Evolutionary conservation across 1,284 basidiomycete genomes (phyloP).

Genomic region (Cutaneotrichosporon cavernicola): DNA sequence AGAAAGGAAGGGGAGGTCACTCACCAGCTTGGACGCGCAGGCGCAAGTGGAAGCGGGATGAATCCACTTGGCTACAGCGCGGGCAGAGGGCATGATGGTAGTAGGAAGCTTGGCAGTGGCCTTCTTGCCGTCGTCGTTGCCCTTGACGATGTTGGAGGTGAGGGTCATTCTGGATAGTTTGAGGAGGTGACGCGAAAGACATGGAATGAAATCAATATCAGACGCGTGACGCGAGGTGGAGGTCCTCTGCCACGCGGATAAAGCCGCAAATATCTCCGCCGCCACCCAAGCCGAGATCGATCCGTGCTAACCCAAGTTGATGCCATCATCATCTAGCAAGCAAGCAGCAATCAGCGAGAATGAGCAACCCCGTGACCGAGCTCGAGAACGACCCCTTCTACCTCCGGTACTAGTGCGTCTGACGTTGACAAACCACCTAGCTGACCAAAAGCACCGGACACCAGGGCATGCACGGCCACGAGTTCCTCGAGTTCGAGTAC

Average conservation of each 20-base stretch:
- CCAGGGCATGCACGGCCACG: slow-evolving; percentile 92
- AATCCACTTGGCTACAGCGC: slow-evolving; percentile 9
- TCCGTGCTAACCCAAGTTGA: slow-evolving; percentile 1
- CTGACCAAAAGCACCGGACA: slow-evolving; percentile 72
- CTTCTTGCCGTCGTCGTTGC: slow-evolving; percentile 16
- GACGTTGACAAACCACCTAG: slow-evolving; percentile 24
- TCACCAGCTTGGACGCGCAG: slow-evolving; percentile 7
- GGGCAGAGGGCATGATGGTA: neutral
- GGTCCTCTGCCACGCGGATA: slow-evolving; percentile 15
- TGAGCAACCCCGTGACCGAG: slow-evolving; percentile 26
- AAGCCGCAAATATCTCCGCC: slow-evolving; percentile 11
- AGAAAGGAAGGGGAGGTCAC: neutral
- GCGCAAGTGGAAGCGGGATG: slow-evolving; percentile 7
- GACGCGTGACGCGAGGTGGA: slow-evolving; percentile 13
- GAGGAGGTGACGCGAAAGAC: neutral
- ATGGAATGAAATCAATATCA: slow-evolving; percentile 3
- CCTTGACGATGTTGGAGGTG: slow-evolving; percentile 2
- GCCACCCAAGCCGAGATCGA: slow-evolving; percentile 4
- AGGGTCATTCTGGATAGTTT: slow-evolving; percentile 7
- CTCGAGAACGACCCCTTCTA: slow-evolving; percentile 70
- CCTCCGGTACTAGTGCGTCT: slow-evolving; percentile 61
- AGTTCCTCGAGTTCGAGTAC: slow-evolving; percentile 98
- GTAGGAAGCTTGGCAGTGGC: slow-evolving; percentile 16
- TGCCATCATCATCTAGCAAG: neutral
- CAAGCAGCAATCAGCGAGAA: neutral